Evolutionary conservation across 2,329 filamentous ascomycete genomes (phyloP).

Genomic region (Colletotrichum karsti): DNA sequence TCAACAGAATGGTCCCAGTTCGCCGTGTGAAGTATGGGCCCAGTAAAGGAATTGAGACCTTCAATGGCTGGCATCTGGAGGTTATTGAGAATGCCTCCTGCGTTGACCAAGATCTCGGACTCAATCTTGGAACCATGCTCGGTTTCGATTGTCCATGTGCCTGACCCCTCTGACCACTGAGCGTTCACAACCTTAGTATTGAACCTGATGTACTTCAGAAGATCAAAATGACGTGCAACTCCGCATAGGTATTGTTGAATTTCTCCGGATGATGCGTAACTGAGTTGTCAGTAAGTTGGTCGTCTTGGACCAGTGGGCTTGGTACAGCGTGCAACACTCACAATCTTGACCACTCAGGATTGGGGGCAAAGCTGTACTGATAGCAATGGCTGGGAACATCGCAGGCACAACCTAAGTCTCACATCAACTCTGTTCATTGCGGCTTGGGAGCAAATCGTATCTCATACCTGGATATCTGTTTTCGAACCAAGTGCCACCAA

Average conservation of each 20-base stretch:
- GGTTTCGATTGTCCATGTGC: background rate
- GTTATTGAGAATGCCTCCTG: background rate
- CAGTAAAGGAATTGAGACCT: background rate
- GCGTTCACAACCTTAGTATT: background rate
- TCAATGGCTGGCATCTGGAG: background rate
- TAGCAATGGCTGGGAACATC: background rate
- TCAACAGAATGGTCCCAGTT: background rate
- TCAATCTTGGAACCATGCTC: background rate
- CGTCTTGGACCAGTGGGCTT: background rate
- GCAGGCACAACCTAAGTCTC: background rate
- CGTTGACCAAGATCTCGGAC: background rate
- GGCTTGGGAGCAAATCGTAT: background rate
- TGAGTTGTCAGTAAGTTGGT: background rate
- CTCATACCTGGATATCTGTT: background rate
- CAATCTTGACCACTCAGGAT: background rate
- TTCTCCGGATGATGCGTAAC: background rate
- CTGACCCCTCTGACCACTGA: background rate
- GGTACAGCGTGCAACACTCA: no score
- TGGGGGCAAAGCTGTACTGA: background rate
- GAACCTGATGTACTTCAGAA: background rate
- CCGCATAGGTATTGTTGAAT: background rate
- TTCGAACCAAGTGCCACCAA: background rate
- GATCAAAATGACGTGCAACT: background rate
- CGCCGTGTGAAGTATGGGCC: background rate
- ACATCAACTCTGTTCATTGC: no score